Conservation (phyloP, 805 yeast species). For the Kazachstania taianensis region DNA sequence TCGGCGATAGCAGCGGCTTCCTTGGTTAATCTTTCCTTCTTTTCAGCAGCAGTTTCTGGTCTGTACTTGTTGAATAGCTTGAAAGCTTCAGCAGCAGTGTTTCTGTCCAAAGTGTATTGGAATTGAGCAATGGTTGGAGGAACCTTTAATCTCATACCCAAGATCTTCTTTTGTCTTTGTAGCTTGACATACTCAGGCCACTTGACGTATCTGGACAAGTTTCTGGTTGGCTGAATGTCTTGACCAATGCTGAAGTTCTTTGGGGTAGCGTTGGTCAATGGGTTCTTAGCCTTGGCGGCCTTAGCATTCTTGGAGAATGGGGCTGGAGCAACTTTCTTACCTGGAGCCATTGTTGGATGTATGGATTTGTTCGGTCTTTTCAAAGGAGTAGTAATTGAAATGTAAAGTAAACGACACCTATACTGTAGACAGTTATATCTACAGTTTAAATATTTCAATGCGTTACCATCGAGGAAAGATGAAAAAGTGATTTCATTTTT, state of each 20-base stretch:
- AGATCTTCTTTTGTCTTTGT: constrained; percentile 98
- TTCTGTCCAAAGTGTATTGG: constrained; percentile 93
- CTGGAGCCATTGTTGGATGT: constrained; percentile 35
- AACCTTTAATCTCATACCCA: constrained; percentile 92
- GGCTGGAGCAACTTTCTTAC: constrained; percentile 94
- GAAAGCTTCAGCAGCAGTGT: constrained; percentile 95
- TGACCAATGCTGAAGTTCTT: constrained; percentile 96
- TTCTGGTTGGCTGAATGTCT: constrained; percentile 87
- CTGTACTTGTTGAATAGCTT: constrained; percentile 98
- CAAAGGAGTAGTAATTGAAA: not conserved
- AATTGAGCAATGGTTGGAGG: constrained; percentile 98
- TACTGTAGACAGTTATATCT: no score
- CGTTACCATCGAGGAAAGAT: not conserved
- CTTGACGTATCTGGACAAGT: constrained; percentile 93
- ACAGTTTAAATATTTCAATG: not conserved
- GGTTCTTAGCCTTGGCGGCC: constrained; percentile 58
- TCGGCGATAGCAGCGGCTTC: constrained; percentile 99
- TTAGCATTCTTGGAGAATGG: constrained; percentile 68
- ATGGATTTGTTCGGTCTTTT: constrained; percentile 3
- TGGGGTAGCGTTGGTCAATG: constrained; percentile 82
- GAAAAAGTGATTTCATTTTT: no score
- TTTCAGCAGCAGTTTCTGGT: constrained; percentile 95
- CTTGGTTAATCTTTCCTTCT: constrained; percentile 97
- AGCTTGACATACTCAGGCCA: constrained; percentile 99
- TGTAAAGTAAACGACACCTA: not conserved